Conservation (phyloP, 768 basidiomycete genomes). For the Amanita muscaria region DNA sequence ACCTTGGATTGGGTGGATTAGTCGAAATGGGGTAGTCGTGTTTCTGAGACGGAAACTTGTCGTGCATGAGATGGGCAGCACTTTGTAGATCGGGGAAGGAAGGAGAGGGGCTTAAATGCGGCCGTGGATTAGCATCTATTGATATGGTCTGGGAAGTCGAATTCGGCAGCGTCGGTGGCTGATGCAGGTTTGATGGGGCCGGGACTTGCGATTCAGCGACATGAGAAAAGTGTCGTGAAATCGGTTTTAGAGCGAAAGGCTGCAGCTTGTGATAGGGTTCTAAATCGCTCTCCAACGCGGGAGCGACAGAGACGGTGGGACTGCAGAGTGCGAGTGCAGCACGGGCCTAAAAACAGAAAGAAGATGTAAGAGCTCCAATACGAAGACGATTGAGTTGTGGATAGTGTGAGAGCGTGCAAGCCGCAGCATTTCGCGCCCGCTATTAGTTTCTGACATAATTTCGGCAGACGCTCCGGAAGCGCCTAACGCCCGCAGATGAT, state of each 20-base stretch:
- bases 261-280: conserved; percentile 51
- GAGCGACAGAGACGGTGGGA: conserved; percentile 36
- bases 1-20: conserved; percentile 65
- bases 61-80: conserved; percentile 13
- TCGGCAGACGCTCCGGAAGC: conserved; percentile 9
- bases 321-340: conserved; percentile 44
- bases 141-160: conserved; percentile 13
- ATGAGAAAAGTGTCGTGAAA: conserved; percentile 14
- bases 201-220: conserved; percentile 12
- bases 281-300: conserved; percentile 56
- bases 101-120: conserved; percentile 19
- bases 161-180: conserved; percentile 15
- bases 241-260: conserved; percentile 26
- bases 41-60: conserved; percentile 11
- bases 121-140: conserved; percentile 12
- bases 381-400: neutral
- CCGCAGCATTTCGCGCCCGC: too few species aligned
- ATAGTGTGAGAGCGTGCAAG: conserved; percentile 10
- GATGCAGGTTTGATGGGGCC: conserved; percentile 10
- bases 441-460: too few species aligned
- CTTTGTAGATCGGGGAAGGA: conserved; percentile 22
- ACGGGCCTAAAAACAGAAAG: conserved; percentile 35
- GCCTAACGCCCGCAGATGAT: conserved; percentile 11
- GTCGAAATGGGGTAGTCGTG: conserved; percentile 50
- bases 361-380: neutral